Evolutionary conservation across 495 filamentous ascomycete species (phyloP).

Genomic region (Neurospora africana): DNA sequence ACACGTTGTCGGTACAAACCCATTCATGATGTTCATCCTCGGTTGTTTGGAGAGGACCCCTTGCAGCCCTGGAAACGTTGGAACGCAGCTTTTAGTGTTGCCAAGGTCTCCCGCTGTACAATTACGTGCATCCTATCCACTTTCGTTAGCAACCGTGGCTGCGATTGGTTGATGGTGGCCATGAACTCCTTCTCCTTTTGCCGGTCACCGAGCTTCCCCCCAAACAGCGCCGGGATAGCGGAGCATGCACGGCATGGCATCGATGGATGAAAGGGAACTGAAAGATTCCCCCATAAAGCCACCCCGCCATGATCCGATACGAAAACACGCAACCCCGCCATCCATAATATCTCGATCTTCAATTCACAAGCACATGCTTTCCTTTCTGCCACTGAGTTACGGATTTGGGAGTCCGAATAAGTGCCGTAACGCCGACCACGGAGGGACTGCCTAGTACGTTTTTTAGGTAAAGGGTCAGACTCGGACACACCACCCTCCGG

Average conservation of each 20-base stretch:
- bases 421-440: background rate
- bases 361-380: background rate
- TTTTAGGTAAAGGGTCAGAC: background rate
- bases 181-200: background rate
- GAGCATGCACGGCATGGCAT: background rate
- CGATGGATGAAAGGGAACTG: background rate
- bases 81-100: background rate
- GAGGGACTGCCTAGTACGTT: background rate
- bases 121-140: background rate
- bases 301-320: background rate
- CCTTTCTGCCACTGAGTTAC: background rate
- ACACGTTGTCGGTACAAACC: background rate
- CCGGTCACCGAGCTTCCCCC: background rate
- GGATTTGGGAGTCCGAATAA: background rate
- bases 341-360: background rate
- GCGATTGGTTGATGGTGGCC: background rate
- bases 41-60: background rate
- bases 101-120: background rate
- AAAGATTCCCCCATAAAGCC: background rate
- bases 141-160: too few relatives aligned
- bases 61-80: background rate
- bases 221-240: background rate
- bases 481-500: background rate
- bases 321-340: background rate
- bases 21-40: background rate